Evolutionary conservation across 2,329 filamentous ascomycete genomes (phyloP), one percentile per base, ranked within the genome.

Genomic region (Domatiomyces globalis): DNA sequence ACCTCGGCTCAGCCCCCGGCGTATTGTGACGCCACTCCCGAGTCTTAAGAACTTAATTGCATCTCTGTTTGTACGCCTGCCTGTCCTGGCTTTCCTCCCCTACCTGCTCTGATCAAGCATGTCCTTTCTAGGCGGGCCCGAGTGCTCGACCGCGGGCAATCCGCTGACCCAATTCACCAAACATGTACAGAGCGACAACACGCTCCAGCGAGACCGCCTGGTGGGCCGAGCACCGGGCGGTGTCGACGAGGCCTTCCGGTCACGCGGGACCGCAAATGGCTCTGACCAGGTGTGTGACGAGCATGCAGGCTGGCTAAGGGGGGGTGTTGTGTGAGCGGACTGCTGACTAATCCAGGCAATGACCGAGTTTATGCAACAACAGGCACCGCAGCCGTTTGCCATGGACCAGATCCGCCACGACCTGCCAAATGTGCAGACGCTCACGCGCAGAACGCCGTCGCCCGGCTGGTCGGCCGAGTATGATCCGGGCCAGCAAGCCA

Each of bases 131-230:
- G 87, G 87, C 70, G 89, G 90, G 62, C 85, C 90, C 62, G 92
- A 96, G 73, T 98, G 92, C 77, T 96, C 90, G 51, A 94, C 92
- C 56, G 88, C 86, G 58, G 87, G 84, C 64, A 98, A 98, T 69
- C 92, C 94, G 52, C 81, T 98, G 63, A 90, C 87, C 66, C 92
- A 96, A 74, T 94, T 98, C 68, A 87, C 89, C 58, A 98, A 98
- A 71, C 89, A 95, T 69, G 87, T 92, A 52, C 86, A 94, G 65
- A 87, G 94, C 76, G 92, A 98, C 73, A 94, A 89, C 71, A 92
- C 86, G 52, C 74, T 96, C 52, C 92, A 96, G 71, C 79, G 89
- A 63, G 92, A 98, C 69, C 81, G 92, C 54, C 75, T 96, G 55
- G 82, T 86, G 54, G 87, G 86, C 56, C 75, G 83, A 58, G 82